Base-by-base conservation (phyloP, 352 stramenopile genomes). In the Pythium utonaiense region DNA sequence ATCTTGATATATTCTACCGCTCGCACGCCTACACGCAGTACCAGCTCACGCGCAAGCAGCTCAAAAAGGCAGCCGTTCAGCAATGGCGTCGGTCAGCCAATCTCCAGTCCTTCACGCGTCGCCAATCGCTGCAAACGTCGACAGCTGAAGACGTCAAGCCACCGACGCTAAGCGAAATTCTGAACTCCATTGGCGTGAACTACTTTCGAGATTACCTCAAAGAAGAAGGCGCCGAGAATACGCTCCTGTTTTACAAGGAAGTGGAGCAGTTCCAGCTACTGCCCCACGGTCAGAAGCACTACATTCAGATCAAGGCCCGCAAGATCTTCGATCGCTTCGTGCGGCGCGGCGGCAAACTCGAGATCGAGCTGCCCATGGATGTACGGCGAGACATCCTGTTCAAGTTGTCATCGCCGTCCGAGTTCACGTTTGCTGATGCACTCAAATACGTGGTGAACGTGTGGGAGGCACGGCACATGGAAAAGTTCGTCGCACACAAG, bases 291-390 rank as follows among this genome's bases (percentile, higher is more conserved):
- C 79, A 91, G 56, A 73, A 71, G 24, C 75, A 87, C 53, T 91
- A 91, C 60, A 91, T 91, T 48, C 75, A 88, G 30, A 84, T 75
- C 67, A 78, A 83, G 16, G 80, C 80, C 4, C 73, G 78, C 16
- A 77, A 83, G 31, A 83, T 88, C 59, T 91, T 91, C 36, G 79
- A 91, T 56, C 82, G 77, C 52, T 91, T 81, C 22, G 73, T 91
- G 14, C 72, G 80, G 12, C 77, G 78, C 16, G 80, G 78, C 12
- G 80, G 58, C 21, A 77, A 86, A 34, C 61, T 91, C 19, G 78
- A 88, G 57, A 63, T 91, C 16, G 77, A 87, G 16, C 62, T 91
- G 6, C 78, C 80, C 0, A 57, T 74, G 12, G 77, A 86, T 36
- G 80, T 83, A 47, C 80, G 80, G 1, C 80, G 73, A 8, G 73